phyloP scores from a whole-genome alignment of 2,329 filamentous ascomycete genomes.

The Chrysoporthe austroafricana region DNA sequence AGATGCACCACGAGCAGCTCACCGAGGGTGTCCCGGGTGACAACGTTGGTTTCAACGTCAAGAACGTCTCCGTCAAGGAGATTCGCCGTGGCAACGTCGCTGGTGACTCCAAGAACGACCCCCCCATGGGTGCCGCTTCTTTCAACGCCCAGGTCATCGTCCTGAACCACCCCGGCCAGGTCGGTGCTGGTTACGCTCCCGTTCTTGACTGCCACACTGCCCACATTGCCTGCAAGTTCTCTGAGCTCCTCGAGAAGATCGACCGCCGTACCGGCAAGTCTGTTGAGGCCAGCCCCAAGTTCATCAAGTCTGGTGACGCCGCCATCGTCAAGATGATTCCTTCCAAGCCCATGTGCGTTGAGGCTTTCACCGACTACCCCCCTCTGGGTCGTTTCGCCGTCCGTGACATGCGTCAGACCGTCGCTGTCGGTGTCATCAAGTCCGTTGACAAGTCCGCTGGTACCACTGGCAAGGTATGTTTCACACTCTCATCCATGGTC shows the following conservation, averaged over 20 bases:
- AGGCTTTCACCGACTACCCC: constrained; percentile 99
- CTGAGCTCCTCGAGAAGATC: constrained; percentile 99
- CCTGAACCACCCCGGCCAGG: constrained; percentile 99
- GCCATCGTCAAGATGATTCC: constrained; percentile 99
- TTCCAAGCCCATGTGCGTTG: constrained; percentile 99
- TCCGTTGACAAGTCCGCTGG: constrained; percentile 68
- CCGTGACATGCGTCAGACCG: constrained; percentile 95
- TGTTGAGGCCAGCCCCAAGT: constrained; percentile 90
- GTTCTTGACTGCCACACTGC: constrained; percentile 99
- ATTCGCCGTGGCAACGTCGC: constrained; percentile 99
- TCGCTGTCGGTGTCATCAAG: constrained; percentile 96
- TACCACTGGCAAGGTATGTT: constrained; percentile 57
- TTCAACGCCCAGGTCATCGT: constrained; percentile 99
- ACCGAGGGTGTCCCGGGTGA: constrained; percentile 93
- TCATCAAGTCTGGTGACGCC: constrained; percentile 99
- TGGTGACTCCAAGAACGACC: constrained; percentile 99
- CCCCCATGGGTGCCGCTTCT: constrained; percentile 81
- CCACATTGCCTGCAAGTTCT: constrained; percentile 99
- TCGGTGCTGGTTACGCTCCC: constrained; percentile 98
- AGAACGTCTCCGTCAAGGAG: constrained; percentile 99
- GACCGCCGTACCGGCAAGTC: constrained; percentile 99
- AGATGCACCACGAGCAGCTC: constrained; percentile 99
- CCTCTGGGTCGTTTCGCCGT: constrained; percentile 99
- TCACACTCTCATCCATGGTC: constrained; percentile 14
- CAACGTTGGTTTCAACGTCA: constrained; percentile 99